Conservation (phyloP, 768 basidiomycete species). For the Collybia mongolica region DNA sequence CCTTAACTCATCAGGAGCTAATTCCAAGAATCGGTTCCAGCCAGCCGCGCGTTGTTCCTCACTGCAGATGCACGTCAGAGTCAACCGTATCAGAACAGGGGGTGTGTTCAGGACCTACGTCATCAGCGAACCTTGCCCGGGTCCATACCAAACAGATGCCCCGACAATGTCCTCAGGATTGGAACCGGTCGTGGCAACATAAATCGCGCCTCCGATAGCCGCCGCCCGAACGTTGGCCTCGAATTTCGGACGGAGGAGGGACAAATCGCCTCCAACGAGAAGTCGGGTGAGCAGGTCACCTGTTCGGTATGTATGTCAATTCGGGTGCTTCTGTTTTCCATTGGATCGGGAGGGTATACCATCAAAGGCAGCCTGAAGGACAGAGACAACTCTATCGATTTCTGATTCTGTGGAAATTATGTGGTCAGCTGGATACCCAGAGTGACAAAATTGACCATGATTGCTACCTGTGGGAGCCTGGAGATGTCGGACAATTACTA, state of each 20-base stretch:
- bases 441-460: background rate
- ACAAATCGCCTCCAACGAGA: constrained; percentile 18
- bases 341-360: background rate
- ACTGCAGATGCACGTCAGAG: constrained; percentile 5
- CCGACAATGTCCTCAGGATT: constrained; percentile 23
- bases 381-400: background rate
- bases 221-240: constrained; percentile 18
- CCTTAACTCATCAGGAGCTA: constrained; percentile 11
- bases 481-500: background rate
- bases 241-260: constrained; percentile 12
- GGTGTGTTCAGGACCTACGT: constrained; percentile 16
- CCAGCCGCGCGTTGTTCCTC: constrained; percentile 25
- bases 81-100: background rate
- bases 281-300: constrained; percentile 12
- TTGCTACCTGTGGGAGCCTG: background rate
- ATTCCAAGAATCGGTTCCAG: constrained; percentile 23
- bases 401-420: background rate
- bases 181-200: constrained; percentile 21
- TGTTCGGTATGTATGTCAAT: background rate
- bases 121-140: constrained; percentile 19
- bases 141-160: constrained; percentile 29
- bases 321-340: background rate
- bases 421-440: background rate
- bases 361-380: background rate
- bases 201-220: constrained; percentile 24